Evolutionary conservation across 140 eudicot genomes (phyloP).

Genomic region (Oenanthe javanica): DNA sequence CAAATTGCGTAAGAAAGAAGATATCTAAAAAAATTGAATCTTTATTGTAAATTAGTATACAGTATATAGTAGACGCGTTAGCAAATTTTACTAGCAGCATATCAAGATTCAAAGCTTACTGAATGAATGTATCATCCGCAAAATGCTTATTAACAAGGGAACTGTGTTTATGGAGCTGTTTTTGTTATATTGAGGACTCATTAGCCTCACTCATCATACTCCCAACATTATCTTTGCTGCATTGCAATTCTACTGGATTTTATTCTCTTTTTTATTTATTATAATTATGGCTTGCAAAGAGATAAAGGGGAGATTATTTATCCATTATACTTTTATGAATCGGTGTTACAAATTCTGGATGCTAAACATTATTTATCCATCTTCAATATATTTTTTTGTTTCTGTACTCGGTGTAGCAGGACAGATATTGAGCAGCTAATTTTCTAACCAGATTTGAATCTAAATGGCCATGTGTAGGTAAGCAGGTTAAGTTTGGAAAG

Average conservation of each 20-base stretch:
- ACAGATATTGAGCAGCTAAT: not conserved
- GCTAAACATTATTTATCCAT: not conserved
- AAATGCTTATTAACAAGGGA: not conserved
- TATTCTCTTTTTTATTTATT: too few species aligned
- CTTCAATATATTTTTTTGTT: not conserved
- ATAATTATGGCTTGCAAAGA: not conserved
- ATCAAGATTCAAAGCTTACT: not conserved
- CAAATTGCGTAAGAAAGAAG: not conserved
- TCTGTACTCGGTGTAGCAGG: not conserved
- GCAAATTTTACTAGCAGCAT: not conserved
- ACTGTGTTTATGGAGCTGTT: not conserved
- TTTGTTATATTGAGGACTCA: too few species aligned
- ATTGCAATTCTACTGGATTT: too few species aligned
- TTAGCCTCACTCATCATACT: too few species aligned
- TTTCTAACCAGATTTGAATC: not conserved
- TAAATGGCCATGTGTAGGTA: slow-evolving; percentile 18
- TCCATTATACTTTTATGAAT: not conserved
- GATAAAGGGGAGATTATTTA: too few species aligned
- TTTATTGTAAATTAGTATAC: not conserved
- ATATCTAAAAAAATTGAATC: not conserved
- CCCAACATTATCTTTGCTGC: too few species aligned
- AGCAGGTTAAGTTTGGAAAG: slow-evolving; percentile 17
- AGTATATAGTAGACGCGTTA: not conserved
- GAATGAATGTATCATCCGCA: not conserved
- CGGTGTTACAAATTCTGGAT: not conserved